Evolutionary conservation across 2,329 filamentous ascomycete genomes (phyloP).

Genomic region (Alternaria panax): DNA sequence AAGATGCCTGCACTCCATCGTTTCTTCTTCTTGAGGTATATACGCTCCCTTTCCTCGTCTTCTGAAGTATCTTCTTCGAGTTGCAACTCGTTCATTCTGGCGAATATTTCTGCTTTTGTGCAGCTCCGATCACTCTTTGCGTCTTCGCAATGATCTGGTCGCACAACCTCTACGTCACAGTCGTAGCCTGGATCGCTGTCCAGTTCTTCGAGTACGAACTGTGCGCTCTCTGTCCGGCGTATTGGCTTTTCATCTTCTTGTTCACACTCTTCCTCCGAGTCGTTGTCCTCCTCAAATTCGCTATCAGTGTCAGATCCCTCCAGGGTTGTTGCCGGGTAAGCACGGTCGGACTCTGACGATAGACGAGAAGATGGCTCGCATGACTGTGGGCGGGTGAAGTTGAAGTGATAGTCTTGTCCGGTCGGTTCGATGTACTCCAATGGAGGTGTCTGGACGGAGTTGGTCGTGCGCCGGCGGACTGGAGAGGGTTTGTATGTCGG

Average conservation of each 20-base stretch:
- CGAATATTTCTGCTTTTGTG: slow-evolving; percentile 42
- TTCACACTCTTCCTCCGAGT: slow-evolving; percentile 40
- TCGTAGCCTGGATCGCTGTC: slow-evolving; percentile 49
- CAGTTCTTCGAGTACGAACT: slow-evolving; percentile 56
- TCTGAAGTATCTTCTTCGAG: slow-evolving; percentile 45
- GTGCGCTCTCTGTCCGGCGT: slow-evolving; percentile 39
- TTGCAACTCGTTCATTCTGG: slow-evolving; percentile 45
- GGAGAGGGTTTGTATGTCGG: slow-evolving; percentile 44
- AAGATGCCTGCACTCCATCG: slow-evolving; percentile 53
- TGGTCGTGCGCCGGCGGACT: slow-evolving; percentile 45
- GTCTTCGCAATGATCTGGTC: slow-evolving; percentile 55
- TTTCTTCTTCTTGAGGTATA: slow-evolving; percentile 49
- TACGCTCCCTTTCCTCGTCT: slow-evolving; percentile 38
- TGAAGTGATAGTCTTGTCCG: slow-evolving; percentile 45
- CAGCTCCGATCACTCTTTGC: slow-evolving; percentile 46
- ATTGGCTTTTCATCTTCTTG: slow-evolving; percentile 33
- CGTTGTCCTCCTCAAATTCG: slow-evolving; percentile 28
- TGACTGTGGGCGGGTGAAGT: slow-evolving; percentile 47
- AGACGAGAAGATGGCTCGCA: slow-evolving; percentile 46
- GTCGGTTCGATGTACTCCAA: slow-evolving; percentile 49
- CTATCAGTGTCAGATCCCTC: slow-evolving; percentile 40
- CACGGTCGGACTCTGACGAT: slow-evolving; percentile 48
- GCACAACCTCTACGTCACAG: slow-evolving; percentile 54
- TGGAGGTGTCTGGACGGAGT: slow-evolving; percentile 46
- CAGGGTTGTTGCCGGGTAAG: slow-evolving; percentile 39